Conservation (phyloP, 176 grass and related monocot genomes). For the Aegilops longissima region DNA sequence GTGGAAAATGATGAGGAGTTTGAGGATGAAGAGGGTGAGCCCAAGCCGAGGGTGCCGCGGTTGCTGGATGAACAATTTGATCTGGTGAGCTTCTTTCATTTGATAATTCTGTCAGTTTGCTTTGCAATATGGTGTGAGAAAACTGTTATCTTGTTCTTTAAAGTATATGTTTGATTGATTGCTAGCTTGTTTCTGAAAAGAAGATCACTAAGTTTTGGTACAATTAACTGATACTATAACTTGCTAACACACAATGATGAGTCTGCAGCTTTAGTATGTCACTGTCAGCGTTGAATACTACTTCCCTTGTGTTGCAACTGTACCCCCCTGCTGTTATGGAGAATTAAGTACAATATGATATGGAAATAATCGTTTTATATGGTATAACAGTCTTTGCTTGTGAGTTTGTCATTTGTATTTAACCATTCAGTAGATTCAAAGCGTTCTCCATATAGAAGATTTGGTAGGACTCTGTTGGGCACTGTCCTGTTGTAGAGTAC, state of each 20-base stretch:
- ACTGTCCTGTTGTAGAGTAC: neutral
- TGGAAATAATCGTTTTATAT: neutral
- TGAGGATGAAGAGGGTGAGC: constrained; percentile 35
- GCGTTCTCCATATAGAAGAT: neutral
- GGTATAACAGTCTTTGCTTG: neutral
- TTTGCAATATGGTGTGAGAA: neutral
- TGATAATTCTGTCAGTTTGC: neutral
- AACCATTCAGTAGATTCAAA: neutral
- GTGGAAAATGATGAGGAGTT: constrained; percentile 33
- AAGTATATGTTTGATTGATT: neutral
- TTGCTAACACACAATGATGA: neutral
- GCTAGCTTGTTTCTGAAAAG: neutral
- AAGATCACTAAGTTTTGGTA: neutral
- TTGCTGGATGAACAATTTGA: constrained; percentile 94
- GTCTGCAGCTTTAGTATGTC: neutral
- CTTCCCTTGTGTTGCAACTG: neutral
- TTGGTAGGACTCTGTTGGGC: neutral
- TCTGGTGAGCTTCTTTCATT: constrained; percentile 47
- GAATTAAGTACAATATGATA: neutral
- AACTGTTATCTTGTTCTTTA: neutral
- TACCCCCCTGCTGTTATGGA: neutral
- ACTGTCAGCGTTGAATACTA: neutral
- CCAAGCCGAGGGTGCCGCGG: constrained; percentile 54
- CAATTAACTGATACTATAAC: neutral
- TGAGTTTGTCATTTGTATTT: neutral